These are phyloP conservation scores for Pecoramyces ruminantium DNA, from an alignment of 192 early-diverging fungal genomes.

Conservation along the genomic window DNA sequence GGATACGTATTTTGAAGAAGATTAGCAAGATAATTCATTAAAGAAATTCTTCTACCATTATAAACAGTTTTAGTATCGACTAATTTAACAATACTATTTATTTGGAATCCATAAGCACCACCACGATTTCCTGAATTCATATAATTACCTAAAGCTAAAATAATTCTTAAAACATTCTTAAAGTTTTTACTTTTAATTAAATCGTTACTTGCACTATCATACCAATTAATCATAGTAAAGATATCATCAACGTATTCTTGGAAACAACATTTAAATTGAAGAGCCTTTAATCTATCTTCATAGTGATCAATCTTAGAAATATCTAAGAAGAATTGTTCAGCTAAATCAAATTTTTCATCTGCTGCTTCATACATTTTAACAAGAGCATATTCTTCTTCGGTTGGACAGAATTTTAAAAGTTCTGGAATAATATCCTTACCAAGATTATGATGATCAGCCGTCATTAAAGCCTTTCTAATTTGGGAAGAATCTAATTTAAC, in stretches of 20 bases:
- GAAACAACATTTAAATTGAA: conserved; percentile 1
- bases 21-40: conserved; percentile 1
- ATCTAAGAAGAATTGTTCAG: background rate
- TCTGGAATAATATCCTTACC: background rate
- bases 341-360: background rate
- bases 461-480: background rate
- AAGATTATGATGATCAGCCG: background rate
- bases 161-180: background rate
- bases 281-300: background rate
- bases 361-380: background rate
- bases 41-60: background rate
- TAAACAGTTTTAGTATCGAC: background rate
- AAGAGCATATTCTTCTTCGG: background rate
- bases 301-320: background rate
- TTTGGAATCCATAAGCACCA: conserved; percentile 3
- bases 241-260: background rate
- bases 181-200: background rate
- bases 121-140: background rate
- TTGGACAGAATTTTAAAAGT: background rate
- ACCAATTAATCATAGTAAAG: background rate
- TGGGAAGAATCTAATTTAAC: background rate
- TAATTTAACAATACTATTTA: background rate
- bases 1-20: background rate
- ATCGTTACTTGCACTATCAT: background rate
- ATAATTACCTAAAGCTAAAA: conserved; percentile 2